These are phyloP conservation scores for Lentinula lateritia DNA, from an alignment of 768 basidiomycete species.

Conservation along the genomic window DNA sequence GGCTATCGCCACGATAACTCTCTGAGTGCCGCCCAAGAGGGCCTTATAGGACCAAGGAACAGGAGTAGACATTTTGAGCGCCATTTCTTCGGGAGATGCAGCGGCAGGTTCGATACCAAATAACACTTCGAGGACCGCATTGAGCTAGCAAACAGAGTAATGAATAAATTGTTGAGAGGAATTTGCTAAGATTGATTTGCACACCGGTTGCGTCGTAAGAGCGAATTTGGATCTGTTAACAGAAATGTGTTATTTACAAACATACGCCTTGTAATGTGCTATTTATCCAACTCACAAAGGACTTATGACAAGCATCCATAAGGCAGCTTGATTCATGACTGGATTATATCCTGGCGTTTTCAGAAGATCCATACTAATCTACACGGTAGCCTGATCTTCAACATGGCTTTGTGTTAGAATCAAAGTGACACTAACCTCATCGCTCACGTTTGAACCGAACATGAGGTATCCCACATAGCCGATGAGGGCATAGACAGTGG, in stretches of 20 bases:
- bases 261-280: not conserved
- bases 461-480: constrained; percentile 86
- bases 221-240: constrained; percentile 76
- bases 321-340: constrained; percentile 61
- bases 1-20: constrained; percentile 50
- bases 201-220: constrained; percentile 71
- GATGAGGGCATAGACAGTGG: constrained; percentile 58
- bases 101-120: constrained; percentile 55
- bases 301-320: constrained; percentile 84
- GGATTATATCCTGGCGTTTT: constrained; percentile 67
- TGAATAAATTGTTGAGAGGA: not conserved
- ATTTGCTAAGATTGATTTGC: constrained; percentile 18
- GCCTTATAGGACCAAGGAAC: constrained; percentile 28
- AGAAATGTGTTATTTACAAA: constrained; percentile 10
- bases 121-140: constrained; percentile 74
- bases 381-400: not conserved
- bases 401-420: not conserved
- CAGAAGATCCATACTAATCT: constrained; percentile 84
- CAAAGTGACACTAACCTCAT: constrained; percentile 51
- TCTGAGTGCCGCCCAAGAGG: constrained; percentile 43
- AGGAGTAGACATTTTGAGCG: constrained; percentile 18
- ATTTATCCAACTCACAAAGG: constrained; percentile 46
- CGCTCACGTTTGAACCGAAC: constrained; percentile 78
- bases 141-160: constrained; percentile 43
- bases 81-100: constrained; percentile 33